Evolutionary conservation across 495 filamentous ascomycete genomes (phyloP), one percentile per base, ranked within the genome.

Genomic region (Neurospora sp.): DNA sequence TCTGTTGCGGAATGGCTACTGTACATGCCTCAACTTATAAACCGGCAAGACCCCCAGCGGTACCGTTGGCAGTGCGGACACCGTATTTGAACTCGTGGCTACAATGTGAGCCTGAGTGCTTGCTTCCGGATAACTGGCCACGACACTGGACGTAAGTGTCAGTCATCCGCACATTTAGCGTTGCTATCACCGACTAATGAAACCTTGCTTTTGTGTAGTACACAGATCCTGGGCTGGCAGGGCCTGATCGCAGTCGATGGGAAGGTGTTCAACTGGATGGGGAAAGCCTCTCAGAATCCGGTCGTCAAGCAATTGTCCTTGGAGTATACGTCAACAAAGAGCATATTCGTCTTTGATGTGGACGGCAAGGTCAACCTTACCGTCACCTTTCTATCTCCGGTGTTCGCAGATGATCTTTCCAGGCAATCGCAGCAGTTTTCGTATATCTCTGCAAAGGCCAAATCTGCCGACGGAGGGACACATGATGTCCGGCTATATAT

Each of bases 341-440:
- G 94, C 62, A 94, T 93, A 72, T 90, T 98, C 74, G 92, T 90
- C 46, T 95, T 97, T 82, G 85, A 85, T 39, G 90, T 97, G 27
- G 88, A 81, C 27, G 83, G 87, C 3, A 85, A 89, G 69, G 84
- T 92, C 38, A 86, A 91, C 73, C 84, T 98, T 80, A 90, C 88
- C 4, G 85, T 97, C 27, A 93, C 92, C 0, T 97, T 97, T 79
- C 83, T 97, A 40, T 94, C 93, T 5, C 95, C 95, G 0, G 92
- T 98, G 59, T 97, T 93, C 14, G 92, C 94, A 1, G 90, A 91
- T 11, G 97, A 96, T 75, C 90, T 94, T 74, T 85, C 90, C 74
- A 89, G 94, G 62, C 95, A 98, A 83, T 92, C 93, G 39, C 88
- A 97, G 62, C 92, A 94, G 41, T 94, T 93, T 35, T 91, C 92